Base-by-base conservation (phyloP, 768 basidiomycete genomes). In the Russula foetens region DNA sequence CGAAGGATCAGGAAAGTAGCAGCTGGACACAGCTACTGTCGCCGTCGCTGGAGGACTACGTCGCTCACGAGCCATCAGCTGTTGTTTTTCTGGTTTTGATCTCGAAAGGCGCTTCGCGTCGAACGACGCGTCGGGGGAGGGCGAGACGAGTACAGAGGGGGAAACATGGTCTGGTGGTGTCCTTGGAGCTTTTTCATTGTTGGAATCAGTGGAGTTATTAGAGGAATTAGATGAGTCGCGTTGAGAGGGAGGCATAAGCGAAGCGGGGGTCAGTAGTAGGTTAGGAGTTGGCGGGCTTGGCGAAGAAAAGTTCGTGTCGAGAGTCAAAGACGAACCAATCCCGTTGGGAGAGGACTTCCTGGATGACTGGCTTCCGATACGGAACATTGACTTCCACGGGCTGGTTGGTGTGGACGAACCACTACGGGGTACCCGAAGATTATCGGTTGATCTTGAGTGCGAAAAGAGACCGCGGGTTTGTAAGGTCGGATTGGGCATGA, bases 151-250 rank as follows among this genome's bases (percentile, higher is more conserved):
- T 54, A 69, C 53, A 64, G 69, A 17, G 56, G 68, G 43, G 58
- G 67, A 35, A 50, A 67, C 2, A 49, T 64, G 46, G 35, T 52
- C 67, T 41, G 48, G 64, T 33, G 56, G 69, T 14, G 59, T 59
- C 19, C 47, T 60, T 1, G 47, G 66, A 2, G 70, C 67, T 62
- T 69, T 67, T 59, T 68, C 67, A 50, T 72, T 74, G 71, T 80
- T 82, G 2, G 87, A 89, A 68, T 89, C 89, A 66, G 79, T 85
- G 17, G 90, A 90, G 62, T 83, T 85, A 64, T 84, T 82, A 48
- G 87, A 90, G 15, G 88, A 90, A 69, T 86, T 89, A 74, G 82
- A 88, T 12, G 90, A 92, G 33, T 82, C 86, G 55, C 88, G 81
- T 56, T 81, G 81, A 73, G 84, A 83, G 35, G 67, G 66, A 31